phyloP scores from a whole-genome alignment of 73 alveolate species.

The Paramecium octaurelia region DNA sequence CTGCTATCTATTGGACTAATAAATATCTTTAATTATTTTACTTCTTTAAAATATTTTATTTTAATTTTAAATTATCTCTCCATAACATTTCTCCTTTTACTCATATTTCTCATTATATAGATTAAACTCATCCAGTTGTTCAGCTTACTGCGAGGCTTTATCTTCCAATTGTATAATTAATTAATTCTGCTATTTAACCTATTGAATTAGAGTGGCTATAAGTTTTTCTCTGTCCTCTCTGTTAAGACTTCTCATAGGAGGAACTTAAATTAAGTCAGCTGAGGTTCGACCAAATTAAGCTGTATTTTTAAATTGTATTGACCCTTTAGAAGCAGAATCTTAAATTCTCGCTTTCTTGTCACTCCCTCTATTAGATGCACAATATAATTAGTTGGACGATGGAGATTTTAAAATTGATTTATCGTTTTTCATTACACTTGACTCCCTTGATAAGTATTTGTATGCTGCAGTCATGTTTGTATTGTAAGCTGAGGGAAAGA shows the following conservation, averaged over 20 bases:
- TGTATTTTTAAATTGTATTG: not conserved
- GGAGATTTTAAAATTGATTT: not conserved
- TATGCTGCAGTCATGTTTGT: conserved; percentile 8
- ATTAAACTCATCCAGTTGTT: not conserved
- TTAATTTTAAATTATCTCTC: not conserved
- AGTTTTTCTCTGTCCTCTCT: conserved; percentile 37
- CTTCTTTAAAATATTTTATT: not conserved
- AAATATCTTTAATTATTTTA: not conserved
- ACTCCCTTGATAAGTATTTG: not conserved
- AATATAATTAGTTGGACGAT: not conserved
- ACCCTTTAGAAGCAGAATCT: not conserved
- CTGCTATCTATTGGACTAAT: not conserved
- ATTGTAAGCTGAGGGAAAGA: conserved; percentile 1
- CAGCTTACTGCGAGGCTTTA: not conserved
- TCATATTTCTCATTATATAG: not conserved
- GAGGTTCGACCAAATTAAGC: not conserved
- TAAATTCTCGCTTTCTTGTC: not conserved
- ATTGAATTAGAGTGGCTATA: not conserved
- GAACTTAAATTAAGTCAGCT: not conserved
- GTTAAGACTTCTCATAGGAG: conserved; percentile 17
- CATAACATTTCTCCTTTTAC: not conserved
- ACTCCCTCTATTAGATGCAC: not conserved
- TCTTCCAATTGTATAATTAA: not conserved
- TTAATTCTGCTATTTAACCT: not conserved
- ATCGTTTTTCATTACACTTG: not conserved